Percentiles rank a stretch among this genome's conserved stretches.
These are phyloP conservation scores for Amborella trichopoda DNA, from an alignment of 164 flowering plant species.

Conservation along the genomic window DNA sequence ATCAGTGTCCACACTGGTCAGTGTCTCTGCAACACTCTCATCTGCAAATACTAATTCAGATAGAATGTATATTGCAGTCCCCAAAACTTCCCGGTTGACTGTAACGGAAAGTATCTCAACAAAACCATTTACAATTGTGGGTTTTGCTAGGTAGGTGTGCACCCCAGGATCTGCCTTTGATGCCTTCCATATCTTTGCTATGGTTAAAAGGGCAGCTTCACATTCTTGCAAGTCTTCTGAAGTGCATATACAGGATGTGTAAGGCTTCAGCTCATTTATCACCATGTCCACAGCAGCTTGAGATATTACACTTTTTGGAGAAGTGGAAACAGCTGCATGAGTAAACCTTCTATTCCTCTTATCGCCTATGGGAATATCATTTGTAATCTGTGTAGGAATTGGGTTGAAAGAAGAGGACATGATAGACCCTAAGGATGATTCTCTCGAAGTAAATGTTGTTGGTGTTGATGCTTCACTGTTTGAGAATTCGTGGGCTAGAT, in stretches of 20 bases:
- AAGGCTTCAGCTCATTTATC: constrained; percentile 44
- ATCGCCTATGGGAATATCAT: constrained; percentile 6
- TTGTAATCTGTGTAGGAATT: constrained; percentile 8
- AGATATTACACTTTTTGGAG: constrained; percentile 69
- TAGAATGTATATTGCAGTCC: constrained; percentile 41
- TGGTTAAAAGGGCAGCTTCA: constrained; percentile 47
- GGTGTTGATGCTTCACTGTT: constrained; percentile 36
- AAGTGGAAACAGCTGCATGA: constrained; percentile 22
- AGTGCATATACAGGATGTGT: constrained; percentile 41
- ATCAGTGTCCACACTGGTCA: constrained; percentile 53
- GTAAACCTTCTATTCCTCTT: constrained; percentile 29
- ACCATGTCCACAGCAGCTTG: constrained; percentile 54
- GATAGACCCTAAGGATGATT: constrained; percentile 14
- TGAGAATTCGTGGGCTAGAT: constrained; percentile 50
- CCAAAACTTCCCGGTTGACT: constrained; percentile 41
- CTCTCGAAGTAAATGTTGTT: constrained; percentile 17
- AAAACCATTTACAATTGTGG: constrained; percentile 42
- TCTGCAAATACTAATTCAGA: constrained; percentile 49
- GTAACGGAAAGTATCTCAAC: constrained; percentile 44
- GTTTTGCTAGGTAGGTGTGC: constrained; percentile 44
- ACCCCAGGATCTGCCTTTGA: constrained; percentile 36
- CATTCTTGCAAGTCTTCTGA: constrained; percentile 62
- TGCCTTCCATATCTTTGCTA: constrained; percentile 52
- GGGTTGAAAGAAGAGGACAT: constrained; percentile 10
- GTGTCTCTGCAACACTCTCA: constrained; percentile 40